phyloP scores from a whole-genome alignment of 2,329 filamentous ascomycete genomes.

The Diaporthe helianthi region DNA sequence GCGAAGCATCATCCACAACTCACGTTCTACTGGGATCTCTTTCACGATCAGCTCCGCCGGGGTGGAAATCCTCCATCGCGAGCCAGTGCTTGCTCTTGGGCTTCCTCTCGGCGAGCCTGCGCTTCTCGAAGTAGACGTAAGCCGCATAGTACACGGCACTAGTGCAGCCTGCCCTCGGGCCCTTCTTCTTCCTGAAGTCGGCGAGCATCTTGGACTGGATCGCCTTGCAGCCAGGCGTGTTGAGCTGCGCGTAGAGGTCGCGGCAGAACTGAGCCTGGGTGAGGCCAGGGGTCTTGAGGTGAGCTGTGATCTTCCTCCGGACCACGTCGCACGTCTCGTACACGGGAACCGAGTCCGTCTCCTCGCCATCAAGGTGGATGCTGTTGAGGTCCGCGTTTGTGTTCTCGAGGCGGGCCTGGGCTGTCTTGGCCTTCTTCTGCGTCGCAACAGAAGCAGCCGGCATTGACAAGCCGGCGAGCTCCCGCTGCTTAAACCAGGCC shows the following conservation, averaged over 20 bases:
- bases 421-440: conserved; percentile 21
- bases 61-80: conserved; percentile 51
- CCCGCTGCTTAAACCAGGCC: conserved; percentile 57
- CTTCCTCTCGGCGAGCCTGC: conserved; percentile 54
- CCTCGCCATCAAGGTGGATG: conserved; percentile 48
- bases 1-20: background rate
- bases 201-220: conserved; percentile 49
- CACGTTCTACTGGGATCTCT: background rate
- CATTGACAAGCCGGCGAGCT: conserved; percentile 53
- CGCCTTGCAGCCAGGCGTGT: conserved; percentile 22
- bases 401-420: background rate
- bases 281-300: conserved; percentile 54
- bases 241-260: conserved; percentile 38
- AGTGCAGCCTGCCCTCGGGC: conserved; percentile 51
- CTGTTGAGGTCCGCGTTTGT: conserved; percentile 1
- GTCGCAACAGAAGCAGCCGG: conserved; percentile 35
- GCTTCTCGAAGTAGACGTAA: conserved; percentile 63
- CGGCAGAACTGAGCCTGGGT: conserved; percentile 61
- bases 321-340: conserved; percentile 66
- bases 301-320: conserved; percentile 61
- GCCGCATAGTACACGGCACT: conserved; percentile 53
- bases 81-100: conserved; percentile 54
- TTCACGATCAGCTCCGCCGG: background rate
- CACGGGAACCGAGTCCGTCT: conserved; percentile 52
- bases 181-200: conserved; percentile 54